Percentiles rank a stretch among this genome's conserved stretches.
Evolutionary conservation across 495 filamentous ascomycete species (phyloP).

Genomic region (Podospora pseudoanserina): DNA sequence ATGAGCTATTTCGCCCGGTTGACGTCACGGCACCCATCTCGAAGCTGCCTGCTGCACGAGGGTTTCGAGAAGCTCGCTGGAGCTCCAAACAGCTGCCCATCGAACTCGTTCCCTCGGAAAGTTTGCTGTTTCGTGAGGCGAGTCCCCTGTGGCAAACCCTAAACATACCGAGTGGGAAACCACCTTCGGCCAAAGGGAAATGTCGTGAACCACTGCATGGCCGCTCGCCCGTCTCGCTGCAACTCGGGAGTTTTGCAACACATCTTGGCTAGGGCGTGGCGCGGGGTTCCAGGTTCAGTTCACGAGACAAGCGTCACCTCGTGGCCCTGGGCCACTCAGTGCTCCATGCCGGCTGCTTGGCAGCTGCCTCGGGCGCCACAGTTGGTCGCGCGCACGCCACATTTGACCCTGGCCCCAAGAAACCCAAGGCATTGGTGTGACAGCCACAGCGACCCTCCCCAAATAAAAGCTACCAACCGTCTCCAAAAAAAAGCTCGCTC

Average conservation of each 20-base stretch:
- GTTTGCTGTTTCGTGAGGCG: background rate
- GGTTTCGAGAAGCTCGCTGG: background rate
- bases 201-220: background rate
- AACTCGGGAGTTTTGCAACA: background rate
- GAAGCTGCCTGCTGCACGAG: background rate
- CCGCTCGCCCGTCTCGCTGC: background rate
- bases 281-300: background rate
- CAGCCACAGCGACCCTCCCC: background rate
- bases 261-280: background rate
- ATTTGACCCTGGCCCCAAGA: background rate
- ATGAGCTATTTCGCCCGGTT: background rate
- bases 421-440: background rate
- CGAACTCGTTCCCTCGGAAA: background rate
- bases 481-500: background rate
- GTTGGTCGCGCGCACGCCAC: background rate
- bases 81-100: background rate
- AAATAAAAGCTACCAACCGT: background rate
- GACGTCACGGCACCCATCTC: constrained; percentile 10
- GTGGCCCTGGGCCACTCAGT: background rate
- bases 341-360: background rate
- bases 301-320: background rate
- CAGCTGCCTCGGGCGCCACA: background rate
- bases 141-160: background rate
- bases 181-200: background rate
- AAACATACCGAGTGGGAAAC: background rate